Evolutionary conservation across 768 basidiomycete species (phyloP), one percentile per base, ranked within the genome.

Genomic region (Xanthoconium stramineum): DNA sequence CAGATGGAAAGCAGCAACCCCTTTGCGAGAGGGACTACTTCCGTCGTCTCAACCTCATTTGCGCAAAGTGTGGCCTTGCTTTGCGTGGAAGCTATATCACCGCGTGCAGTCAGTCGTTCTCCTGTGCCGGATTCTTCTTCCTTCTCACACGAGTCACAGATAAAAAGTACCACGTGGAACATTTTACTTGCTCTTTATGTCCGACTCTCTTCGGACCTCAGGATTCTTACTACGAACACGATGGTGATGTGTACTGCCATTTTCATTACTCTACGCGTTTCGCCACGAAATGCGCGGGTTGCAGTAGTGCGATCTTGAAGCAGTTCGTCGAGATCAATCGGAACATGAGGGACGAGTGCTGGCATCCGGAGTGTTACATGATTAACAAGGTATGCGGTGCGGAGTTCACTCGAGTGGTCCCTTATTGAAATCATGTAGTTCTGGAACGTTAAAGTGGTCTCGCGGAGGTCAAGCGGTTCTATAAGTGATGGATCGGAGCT

Each of bases 331-430:
- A 99, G 76, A 98, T 99, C 75, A 98, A 99, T 68, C 84, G 97
- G 57, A 98, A 98, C 74, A 92, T 91, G 82, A 82, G 88, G 61
- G 95, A 99, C 74, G 97, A 99, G 76, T 98, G 96, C 68, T 99
- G 97, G 96, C 97, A 99, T 80, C 97, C 97, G 52, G 97, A 99
- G 73, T 99, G 97, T 72, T 98, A 98, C 73, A 98, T 98, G 96
- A 98, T 99, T 63, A 96, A 98, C 75, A 98, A 98, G 81, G 95
- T 96, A 60, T 54, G 82, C 60, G 1, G 11, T 42, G 8, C 40
- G 30, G 43, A 17, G 50, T 54, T 9, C 20, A n/a, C 32, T 39
- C 32, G 32, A 46, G 56, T 30, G 10, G 14, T 46, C 50, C 39
- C 46, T 67, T 30, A 70, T 60, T 19, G 17, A 55, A 33, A 55